Evolutionary conservation across 2,329 filamentous ascomycete genomes (phyloP).

Genomic region (Penicillium italicum): DNA sequence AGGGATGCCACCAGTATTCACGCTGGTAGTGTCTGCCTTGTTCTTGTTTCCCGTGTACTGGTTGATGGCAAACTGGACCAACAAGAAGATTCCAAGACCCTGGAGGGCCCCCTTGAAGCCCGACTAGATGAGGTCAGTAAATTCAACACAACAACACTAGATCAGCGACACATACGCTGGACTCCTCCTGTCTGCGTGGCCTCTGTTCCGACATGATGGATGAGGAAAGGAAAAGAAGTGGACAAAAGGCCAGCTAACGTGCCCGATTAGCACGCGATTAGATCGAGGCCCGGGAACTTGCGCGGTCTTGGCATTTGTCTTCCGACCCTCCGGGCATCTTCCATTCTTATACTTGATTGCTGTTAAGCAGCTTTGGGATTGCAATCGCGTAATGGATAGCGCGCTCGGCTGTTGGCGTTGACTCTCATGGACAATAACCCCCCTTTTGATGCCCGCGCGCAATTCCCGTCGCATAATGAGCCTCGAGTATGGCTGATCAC

Average conservation of each 20-base stretch:
- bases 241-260: slow-evolving; percentile 8
- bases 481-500: slow-evolving; percentile 93
- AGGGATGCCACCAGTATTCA: slow-evolving; percentile 49
- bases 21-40: slow-evolving; percentile 18
- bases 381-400: slow-evolving; percentile 29
- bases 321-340: background rate
- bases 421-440: slow-evolving; percentile 34
- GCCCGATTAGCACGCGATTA: slow-evolving; percentile 3
- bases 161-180: slow-evolving; percentile 25
- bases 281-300: slow-evolving; percentile 9
- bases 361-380: background rate
- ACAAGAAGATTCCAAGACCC: slow-evolving; percentile 57
- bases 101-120: slow-evolving; percentile 48
- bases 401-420: slow-evolving; percentile 21
- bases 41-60: slow-evolving; percentile 50
- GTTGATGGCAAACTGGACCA: slow-evolving; percentile 56
- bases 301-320: slow-evolving; percentile 5
- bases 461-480: slow-evolving; percentile 59
- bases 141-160: background rate
- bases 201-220: slow-evolving; percentile 40
- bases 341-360: background rate
- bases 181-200: slow-evolving; percentile 37
- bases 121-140: slow-evolving; percentile 35
- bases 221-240: slow-evolving; percentile 11
- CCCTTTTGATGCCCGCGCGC: slow-evolving; percentile 37